These are phyloP conservation scores for Globisporangium alternatum DNA, from an alignment of 352 stramenopile genomes.

Conservation along the genomic window DNA sequence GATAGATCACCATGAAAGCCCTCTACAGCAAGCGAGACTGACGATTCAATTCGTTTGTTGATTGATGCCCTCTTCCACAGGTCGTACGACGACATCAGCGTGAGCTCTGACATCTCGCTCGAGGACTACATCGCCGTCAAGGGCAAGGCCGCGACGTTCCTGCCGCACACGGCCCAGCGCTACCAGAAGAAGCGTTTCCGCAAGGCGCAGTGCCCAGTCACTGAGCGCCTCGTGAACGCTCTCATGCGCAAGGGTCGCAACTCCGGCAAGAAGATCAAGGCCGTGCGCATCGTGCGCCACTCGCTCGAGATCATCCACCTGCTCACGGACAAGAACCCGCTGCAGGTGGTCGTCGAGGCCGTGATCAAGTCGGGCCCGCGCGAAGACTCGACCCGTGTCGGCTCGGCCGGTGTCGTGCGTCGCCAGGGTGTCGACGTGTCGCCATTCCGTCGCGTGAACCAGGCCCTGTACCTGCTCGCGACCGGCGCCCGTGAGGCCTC, in stretches of 20 bases:
- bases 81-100: slow-evolving; percentile 99
- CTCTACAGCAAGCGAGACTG: slow-evolving; percentile 13
- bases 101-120: slow-evolving; percentile 97
- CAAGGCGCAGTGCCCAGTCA: slow-evolving; percentile 99
- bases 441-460: slow-evolving; percentile 99
- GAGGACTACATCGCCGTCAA: slow-evolving; percentile 99
- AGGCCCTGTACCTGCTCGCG: slow-evolving; percentile 98
- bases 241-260: slow-evolving; percentile 99
- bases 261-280: slow-evolving; percentile 99
- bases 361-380: slow-evolving; percentile 95
- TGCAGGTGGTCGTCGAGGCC: slow-evolving; percentile 95
- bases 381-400: slow-evolving; percentile 99
- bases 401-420: slow-evolving; percentile 98
- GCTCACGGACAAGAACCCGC: slow-evolving; percentile 98
- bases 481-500: slow-evolving; percentile 96
- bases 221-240: slow-evolving; percentile 96
- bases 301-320: slow-evolving; percentile 99
- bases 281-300: slow-evolving; percentile 98
- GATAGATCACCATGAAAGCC: not conserved
- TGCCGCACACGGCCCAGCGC: slow-evolving; percentile 98
- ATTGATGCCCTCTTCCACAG: slow-evolving; percentile 25
- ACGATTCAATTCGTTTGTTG: slow-evolving; percentile 18
- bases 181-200: slow-evolving; percentile 99
- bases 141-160: slow-evolving; percentile 97
- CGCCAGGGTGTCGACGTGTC: slow-evolving; percentile 99